A percentile compares a stretch with the other conserved stretches of the same genome.
These are phyloP conservation scores for Xylariaceae sp. DNA, from an alignment of 2,329 filamentous ascomycete genomes.

Conservation along the genomic window DNA sequence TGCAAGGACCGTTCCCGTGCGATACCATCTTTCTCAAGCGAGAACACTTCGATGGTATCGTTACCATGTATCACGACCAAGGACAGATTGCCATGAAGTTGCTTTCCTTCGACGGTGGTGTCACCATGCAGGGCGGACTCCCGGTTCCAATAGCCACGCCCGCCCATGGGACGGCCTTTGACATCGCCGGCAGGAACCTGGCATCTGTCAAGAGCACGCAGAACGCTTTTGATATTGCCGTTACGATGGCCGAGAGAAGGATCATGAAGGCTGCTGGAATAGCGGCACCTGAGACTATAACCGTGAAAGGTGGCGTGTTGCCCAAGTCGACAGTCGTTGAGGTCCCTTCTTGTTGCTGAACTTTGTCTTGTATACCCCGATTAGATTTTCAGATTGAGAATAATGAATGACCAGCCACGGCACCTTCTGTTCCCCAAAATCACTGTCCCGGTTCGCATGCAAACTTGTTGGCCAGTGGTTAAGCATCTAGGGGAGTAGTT, in stretches of 20 bases:
- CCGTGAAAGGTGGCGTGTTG: not conserved
- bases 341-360: not conserved
- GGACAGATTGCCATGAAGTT: slow-evolving; percentile 37
- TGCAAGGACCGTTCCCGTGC: slow-evolving; percentile 32
- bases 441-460: too few species aligned
- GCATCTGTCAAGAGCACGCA: slow-evolving; percentile 30
- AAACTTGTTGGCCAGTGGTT: too few species aligned
- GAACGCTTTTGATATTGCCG: slow-evolving; percentile 34
- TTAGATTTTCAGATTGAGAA: too few species aligned
- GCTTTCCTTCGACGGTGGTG: slow-evolving; percentile 34
- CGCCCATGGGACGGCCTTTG: slow-evolving; percentile 32
- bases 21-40: slow-evolving; percentile 36
- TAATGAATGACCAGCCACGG: too few species aligned
- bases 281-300: not conserved
- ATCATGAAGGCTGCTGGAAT: not conserved
- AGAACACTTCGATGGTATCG: slow-evolving; percentile 32
- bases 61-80: slow-evolving; percentile 38
- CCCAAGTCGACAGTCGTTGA: not conserved
- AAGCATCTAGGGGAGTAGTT: too few species aligned
- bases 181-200: slow-evolving; percentile 31
- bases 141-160: slow-evolving; percentile 32
- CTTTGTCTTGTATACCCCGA: too few species aligned
- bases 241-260: slow-evolving; percentile 26
- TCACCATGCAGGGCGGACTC: slow-evolving; percentile 34
- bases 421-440: too few species aligned